Conservation (phyloP, 331 rosid genomes). For the Rhamnella rubrinervis region DNA sequence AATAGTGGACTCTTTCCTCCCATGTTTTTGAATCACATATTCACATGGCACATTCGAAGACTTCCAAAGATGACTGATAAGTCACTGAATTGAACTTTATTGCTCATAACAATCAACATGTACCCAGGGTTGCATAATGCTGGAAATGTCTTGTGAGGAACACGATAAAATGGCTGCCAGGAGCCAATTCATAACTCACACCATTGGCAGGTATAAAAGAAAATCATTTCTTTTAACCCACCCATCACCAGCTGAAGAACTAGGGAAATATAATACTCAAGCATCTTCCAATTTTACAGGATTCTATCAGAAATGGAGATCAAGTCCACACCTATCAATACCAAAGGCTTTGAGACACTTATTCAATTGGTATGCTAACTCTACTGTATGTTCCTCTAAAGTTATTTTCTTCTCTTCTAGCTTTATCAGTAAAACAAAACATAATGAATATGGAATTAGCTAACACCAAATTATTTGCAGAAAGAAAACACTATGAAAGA, state of each 20-base stretch:
- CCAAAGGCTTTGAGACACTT: constrained; percentile 52
- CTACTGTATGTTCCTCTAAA: not conserved
- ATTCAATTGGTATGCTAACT: constrained; percentile 44
- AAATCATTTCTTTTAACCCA: not conserved
- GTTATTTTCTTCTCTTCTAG: not conserved
- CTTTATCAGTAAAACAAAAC: constrained; percentile 3
- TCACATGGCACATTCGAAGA: too few relatives aligned
- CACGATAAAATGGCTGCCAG: constrained; percentile 63
- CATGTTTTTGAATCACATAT: too few relatives aligned
- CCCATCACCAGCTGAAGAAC: not conserved
- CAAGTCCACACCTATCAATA: constrained; percentile 49
- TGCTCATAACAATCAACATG: not conserved
- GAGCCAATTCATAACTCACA: constrained; percentile 65
- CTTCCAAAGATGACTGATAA: too few relatives aligned
- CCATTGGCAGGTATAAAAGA: constrained; percentile 54
- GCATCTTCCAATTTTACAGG: constrained; percentile 27
- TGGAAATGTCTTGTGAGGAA: constrained; percentile 59
- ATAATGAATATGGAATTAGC: not conserved
- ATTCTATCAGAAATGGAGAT: constrained; percentile 50
- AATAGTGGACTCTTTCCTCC: too few relatives aligned
- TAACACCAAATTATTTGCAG: constrained; percentile 37
- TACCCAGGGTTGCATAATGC: constrained; percentile 63
- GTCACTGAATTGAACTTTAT: too few relatives aligned
- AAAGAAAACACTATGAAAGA: constrained; percentile 40
- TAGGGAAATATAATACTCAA: constrained; percentile 11